Base-by-base conservation (phyloP, 331 rosid species). In the Dryas integrifolia region DNA sequence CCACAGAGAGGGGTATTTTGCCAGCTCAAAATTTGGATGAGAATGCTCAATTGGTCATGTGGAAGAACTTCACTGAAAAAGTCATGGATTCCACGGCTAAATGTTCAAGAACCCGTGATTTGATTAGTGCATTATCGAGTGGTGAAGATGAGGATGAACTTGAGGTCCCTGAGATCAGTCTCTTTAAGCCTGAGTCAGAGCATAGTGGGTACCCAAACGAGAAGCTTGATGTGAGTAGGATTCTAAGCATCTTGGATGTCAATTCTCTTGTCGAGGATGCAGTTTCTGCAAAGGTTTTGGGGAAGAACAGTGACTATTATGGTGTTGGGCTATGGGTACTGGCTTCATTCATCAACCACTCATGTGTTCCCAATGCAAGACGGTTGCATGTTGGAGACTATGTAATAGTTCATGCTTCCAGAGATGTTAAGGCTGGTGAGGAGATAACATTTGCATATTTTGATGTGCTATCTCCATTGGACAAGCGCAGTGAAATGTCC, bases 321-420 rank as follows among this genome's bases (percentile, higher is more conserved):
- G 96, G 97, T 69, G 87, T 94, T 41, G 98, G 98, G 26, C 6
- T 91, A 12, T 95, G 98, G 98, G 4, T 95, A 51, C 82, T 91
- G 9, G 87, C 98, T 58, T 65, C 96, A 5, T 91, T 91, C 76
- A 76, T 95, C 65, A 91, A 95, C 79, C 98, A 94, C 79, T 88
- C 96, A 0, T 95, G 98, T 11, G 70, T 70, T 13, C 96, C 98
- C 38, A 95, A 91, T 65, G 83, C 83, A 9, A 84, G 96, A 79
- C 85, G 97, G 0, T 57, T 89, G 62, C 98, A 95, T 62, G 88
- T 88, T 5, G 97, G 96, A 67, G 96, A 91, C 65, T 76, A 88
- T 79, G 82, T 85, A 71, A 70, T 86, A 43, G 86, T 89, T 74
- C 96, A 89, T 81, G 89, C 96, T 60, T 88, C 97, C 0, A 89